These are phyloP conservation scores for Alternaria gansuensis DNA, from an alignment of 2,329 filamentous ascomycete genomes.

Conservation along the genomic window DNA sequence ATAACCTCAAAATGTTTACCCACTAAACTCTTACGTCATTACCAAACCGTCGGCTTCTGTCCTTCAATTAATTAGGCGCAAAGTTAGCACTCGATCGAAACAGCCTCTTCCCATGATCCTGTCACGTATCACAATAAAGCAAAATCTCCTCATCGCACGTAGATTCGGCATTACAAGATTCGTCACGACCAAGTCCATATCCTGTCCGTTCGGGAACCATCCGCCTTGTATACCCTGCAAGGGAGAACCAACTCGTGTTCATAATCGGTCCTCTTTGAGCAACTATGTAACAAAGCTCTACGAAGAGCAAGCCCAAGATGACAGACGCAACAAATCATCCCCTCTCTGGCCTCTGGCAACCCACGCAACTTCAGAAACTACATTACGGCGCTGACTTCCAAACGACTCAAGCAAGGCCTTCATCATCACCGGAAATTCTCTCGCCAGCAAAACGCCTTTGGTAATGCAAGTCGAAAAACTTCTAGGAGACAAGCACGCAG, in stretches of 20 bases:
- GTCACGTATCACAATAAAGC: neutral
- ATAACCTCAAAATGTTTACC: slow-evolving; percentile 4
- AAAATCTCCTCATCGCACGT: neutral
- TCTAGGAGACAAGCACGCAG: slow-evolving; percentile 59
- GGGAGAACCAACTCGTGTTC: neutral
- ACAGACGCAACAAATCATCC: slow-evolving; percentile 57
- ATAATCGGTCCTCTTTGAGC: neutral
- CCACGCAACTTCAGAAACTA: slow-evolving; percentile 60
- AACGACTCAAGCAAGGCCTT: slow-evolving; percentile 62
- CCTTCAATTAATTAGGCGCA: neutral
- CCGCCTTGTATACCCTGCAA: neutral
- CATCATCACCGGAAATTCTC: slow-evolving; percentile 64
- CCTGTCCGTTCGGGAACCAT: neutral
- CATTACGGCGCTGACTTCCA: slow-evolving; percentile 61
- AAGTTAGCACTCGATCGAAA: neutral
- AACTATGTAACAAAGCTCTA: slow-evolving; percentile 1
- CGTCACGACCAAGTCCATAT: neutral
- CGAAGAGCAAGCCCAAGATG: slow-evolving; percentile 42
- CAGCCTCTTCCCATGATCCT: neutral
- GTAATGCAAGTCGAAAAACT: slow-evolving; percentile 62
- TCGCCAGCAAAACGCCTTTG: slow-evolving; percentile 63
- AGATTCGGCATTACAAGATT: neutral
- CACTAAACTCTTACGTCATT: slow-evolving; percentile 21
- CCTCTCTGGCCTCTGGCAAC: slow-evolving; percentile 61
- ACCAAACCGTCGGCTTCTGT: slow-evolving; percentile 10